These are phyloP conservation scores for Brettanomyces naardenensis DNA, from an alignment of 805 yeast species.

Conservation along the genomic window DNA sequence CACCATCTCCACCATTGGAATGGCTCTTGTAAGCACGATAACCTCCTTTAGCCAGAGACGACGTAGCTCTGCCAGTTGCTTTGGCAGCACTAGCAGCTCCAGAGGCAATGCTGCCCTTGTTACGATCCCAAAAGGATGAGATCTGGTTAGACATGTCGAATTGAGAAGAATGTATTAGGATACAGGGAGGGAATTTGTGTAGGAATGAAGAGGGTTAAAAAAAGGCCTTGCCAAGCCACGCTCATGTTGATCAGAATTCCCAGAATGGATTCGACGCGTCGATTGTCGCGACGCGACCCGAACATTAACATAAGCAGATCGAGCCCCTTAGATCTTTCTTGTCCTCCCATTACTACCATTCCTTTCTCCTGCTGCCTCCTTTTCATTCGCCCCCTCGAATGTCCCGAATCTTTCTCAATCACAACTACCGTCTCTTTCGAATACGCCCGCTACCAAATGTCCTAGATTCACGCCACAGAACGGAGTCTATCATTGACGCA, in stretches of 20 bases:
- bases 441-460: constrained; percentile 26
- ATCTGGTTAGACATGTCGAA: constrained; percentile 8
- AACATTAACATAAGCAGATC: too few relatives aligned
- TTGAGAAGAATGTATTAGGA: too few relatives aligned
- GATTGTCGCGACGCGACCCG: too few relatives aligned
- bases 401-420: constrained; percentile 23
- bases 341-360: too few relatives aligned
- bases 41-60: constrained; percentile 35
- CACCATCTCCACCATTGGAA: constrained; percentile 5
- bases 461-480: neutral
- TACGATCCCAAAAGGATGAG: constrained; percentile 41
- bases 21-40: constrained; percentile 40
- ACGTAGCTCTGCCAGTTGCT: constrained; percentile 40
- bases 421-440: constrained; percentile 12
- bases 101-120: constrained; percentile 42
- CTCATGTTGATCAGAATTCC: too few relatives aligned
- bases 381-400: too few relatives aligned
- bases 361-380: too few relatives aligned
- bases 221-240: too few relatives aligned
- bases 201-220: too few relatives aligned
- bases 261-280: too few relatives aligned
- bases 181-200: too few relatives aligned
- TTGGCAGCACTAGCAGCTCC: constrained; percentile 43
- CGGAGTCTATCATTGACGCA: constrained; percentile 16
- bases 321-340: too few relatives aligned